phyloP scores from a whole-genome alignment of 2,329 filamentous ascomycete species.

The Clarireedia paspali region DNA sequence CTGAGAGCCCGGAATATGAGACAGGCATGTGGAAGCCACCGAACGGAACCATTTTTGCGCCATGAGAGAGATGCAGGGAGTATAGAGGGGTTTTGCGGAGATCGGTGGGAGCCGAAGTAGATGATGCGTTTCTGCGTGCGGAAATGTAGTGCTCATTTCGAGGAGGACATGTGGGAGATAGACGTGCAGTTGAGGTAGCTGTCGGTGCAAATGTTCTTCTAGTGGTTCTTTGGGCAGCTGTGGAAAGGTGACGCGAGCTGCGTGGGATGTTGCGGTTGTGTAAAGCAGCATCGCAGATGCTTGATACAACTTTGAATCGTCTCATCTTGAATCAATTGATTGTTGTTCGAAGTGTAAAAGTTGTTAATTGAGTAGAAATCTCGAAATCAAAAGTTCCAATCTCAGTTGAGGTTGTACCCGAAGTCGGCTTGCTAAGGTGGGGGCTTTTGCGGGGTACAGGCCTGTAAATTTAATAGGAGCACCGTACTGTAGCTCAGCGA shows the following conservation, averaged over 20 bases:
- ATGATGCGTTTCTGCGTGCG: constrained; percentile 14
- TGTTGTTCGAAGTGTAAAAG: constrained; percentile 2
- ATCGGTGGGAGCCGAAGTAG: constrained; percentile 16
- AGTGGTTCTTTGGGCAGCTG: constrained; percentile 15
- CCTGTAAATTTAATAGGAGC: not conserved
- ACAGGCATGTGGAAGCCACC: constrained; percentile 90
- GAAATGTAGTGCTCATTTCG: not conserved
- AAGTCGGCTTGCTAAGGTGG: not conserved
- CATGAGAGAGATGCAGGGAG: constrained; percentile 67
- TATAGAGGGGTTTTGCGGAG: constrained; percentile 66
- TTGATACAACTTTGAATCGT: constrained; percentile 22
- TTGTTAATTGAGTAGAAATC: constrained; percentile 6
- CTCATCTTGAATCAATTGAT: constrained; percentile 25
- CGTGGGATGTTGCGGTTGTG: constrained; percentile 10
- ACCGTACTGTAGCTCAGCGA: too few species aligned
- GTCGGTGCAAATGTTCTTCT: constrained; percentile 5
- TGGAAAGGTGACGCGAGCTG: constrained; percentile 20
- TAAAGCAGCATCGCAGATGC: constrained; percentile 14
- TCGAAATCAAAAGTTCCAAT: constrained; percentile 8
- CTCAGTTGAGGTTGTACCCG: not conserved
- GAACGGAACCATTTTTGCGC: constrained; percentile 95
- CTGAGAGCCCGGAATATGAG: constrained; percentile 70
- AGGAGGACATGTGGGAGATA: constrained; percentile 5
- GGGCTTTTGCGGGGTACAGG: not conserved
- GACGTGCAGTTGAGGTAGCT: constrained; percentile 3